A percentile compares a stretch with the other conserved stretches of the same genome.
These are phyloP conservation scores for Russula sp. DNA, from an alignment of 768 basidiomycete genomes.

Conservation along the genomic window DNA sequence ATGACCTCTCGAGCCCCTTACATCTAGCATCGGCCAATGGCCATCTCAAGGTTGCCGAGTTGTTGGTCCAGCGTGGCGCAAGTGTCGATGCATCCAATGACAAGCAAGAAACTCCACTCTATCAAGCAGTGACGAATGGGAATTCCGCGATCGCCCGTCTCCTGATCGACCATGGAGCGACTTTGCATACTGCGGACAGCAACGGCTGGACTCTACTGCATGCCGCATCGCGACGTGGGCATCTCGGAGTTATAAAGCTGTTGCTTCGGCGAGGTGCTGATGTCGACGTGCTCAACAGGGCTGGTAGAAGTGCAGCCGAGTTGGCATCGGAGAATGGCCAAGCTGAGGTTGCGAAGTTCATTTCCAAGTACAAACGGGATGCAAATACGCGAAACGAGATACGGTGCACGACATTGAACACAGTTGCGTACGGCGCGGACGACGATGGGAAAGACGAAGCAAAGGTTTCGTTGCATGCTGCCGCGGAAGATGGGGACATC, in stretches of 20 bases:
- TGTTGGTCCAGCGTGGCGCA: background rate
- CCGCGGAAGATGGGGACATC: background rate
- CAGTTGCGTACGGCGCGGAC: background rate
- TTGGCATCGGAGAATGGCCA: background rate
- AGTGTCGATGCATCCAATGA: background rate
- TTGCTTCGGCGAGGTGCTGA: background rate
- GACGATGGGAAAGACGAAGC: background rate
- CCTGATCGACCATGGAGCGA: constrained; percentile 12
- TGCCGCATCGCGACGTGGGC: background rate
- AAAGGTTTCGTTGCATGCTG: background rate
- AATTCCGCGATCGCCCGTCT: background rate
- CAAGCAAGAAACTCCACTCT: background rate
- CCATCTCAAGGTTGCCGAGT: background rate
- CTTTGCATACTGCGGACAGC: background rate
- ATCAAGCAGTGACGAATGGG: background rate
- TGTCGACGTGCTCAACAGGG: background rate
- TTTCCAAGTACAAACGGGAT: background rate
- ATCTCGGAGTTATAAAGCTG: background rate
- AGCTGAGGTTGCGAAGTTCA: background rate
- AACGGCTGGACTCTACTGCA: constrained; percentile 10
- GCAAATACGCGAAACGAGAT: background rate
- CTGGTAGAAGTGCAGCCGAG: background rate
- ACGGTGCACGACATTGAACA: background rate
- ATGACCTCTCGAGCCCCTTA: background rate
- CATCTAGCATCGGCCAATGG: background rate